Conservation (phyloP, 2,329 filamentous ascomycete species). For the Calonectria pauciramosa region DNA sequence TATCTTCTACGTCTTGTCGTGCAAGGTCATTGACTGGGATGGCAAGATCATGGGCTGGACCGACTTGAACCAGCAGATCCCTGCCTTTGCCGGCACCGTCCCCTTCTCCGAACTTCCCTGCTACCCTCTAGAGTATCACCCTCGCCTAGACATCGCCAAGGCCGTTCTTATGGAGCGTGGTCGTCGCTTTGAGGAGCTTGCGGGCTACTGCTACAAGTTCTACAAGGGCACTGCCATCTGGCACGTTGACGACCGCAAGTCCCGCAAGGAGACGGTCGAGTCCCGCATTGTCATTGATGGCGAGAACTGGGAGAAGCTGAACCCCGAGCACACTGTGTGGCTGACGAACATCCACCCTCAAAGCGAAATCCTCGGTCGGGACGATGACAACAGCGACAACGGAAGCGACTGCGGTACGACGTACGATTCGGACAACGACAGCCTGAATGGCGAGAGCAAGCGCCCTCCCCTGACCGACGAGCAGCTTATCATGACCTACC, state of each 20-base stretch:
- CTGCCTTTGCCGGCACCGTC: constrained; percentile 58
- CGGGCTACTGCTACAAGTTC: constrained; percentile 62
- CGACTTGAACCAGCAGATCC: constrained; percentile 51
- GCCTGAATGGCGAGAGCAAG: not conserved
- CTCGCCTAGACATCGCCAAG: constrained; percentile 52
- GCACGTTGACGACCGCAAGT: constrained; percentile 39
- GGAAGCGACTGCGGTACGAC: constrained; percentile 25
- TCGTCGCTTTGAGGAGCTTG: constrained; percentile 59
- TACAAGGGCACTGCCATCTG: constrained; percentile 57
- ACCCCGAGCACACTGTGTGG: constrained; percentile 44
- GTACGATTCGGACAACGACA: constrained; percentile 27
- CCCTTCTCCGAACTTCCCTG: constrained; percentile 59
- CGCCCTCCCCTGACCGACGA: constrained; percentile 52
- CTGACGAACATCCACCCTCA: constrained; percentile 24
- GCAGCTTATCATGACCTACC: constrained; percentile 56
- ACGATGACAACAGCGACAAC: constrained; percentile 8
- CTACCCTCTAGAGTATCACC: constrained; percentile 61
- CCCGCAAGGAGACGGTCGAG: constrained; percentile 46
- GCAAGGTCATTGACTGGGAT: constrained; percentile 62
- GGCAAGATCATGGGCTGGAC: constrained; percentile 61
- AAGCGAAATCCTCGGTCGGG: not conserved
- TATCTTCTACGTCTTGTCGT: constrained; percentile 54
- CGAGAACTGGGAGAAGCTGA: constrained; percentile 48
- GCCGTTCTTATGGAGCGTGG: constrained; percentile 56
- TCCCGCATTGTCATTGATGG: constrained; percentile 50